Percentiles rank a stretch among this genome's conserved stretches.
phyloP scores from a whole-genome alignment of 192 early-diverging fungal genomes.

The Phycomyces nitens region DNA sequence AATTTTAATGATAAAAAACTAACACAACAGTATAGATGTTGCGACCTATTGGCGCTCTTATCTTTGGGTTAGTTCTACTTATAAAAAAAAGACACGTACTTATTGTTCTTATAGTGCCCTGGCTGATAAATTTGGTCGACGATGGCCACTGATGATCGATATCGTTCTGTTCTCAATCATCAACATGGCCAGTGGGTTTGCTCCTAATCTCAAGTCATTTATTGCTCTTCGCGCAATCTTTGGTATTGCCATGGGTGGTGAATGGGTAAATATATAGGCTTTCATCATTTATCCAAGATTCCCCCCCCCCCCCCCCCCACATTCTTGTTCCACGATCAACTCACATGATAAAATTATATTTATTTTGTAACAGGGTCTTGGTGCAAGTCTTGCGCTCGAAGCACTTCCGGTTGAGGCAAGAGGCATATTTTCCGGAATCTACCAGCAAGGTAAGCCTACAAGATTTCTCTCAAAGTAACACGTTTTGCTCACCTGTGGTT shows the following conservation, averaged over 20 bases:
- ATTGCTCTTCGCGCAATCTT: constrained; percentile 56
- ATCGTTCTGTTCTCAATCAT: constrained; percentile 58
- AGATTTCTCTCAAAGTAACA: too few species aligned
- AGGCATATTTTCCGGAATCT: constrained; percentile 72
- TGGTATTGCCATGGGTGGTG: constrained; percentile 63
- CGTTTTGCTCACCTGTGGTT: too few species aligned
- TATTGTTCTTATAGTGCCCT: constrained; percentile 34
- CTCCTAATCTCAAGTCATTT: constrained; percentile 57
- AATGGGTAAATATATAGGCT: constrained; percentile 20
- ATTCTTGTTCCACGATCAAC: too few species aligned
- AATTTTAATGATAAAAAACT: too few species aligned
- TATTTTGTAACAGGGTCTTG: constrained; percentile 63
- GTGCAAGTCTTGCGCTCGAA: constrained; percentile 71
- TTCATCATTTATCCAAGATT: too few species aligned
- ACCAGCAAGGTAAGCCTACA: constrained; percentile 46
- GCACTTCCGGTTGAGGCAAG: constrained; percentile 61
- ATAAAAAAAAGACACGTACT: not conserved
- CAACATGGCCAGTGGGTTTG: constrained; percentile 64
- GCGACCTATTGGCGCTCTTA: constrained; percentile 66
- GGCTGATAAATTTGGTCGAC: constrained; percentile 67
- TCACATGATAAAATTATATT: too few species aligned
- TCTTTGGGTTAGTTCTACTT: constrained; percentile 47
- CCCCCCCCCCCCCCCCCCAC: too few species aligned
- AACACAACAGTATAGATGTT: constrained; percentile 40
- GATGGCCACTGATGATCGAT: constrained; percentile 65